Evolutionary conservation across 1,139 yeast species (phyloP), one percentile per base, ranked within the genome.

Genomic region (Hyphopichia fennica): DNA sequence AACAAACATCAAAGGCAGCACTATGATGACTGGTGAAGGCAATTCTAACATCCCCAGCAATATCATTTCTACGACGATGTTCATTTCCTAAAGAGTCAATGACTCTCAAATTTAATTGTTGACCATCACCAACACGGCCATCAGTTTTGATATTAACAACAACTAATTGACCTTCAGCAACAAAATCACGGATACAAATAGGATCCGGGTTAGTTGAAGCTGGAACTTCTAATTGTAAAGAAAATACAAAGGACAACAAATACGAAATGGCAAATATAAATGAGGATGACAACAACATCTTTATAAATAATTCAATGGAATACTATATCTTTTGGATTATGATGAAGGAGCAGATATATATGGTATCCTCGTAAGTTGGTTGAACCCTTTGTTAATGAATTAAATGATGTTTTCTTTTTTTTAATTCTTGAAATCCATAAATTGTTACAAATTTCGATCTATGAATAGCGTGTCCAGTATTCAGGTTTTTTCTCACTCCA

Each of bases 1-100:
- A 87, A 66, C 99, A 93, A 41, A 93, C 81, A 63, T 93, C 98
- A 61, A 93, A 82, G 1, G 96, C 88, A 33, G 95, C 87, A 49
- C 87, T 82, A 38, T 84, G 76, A 57, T 84, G 88, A 27, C 95
- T 83, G 40, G 95, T 88, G 69, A 93, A 91, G 2, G 95, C 91
- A 46, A 87, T 79, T 54, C 81, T 79, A 41, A 78, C 72, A 11
- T 73, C 72, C 31, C 91, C 95, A 17, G 81, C 82, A 50, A 81
- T 66, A 56, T 84, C 84, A 51, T 79, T 78, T 67, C 79, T 82
- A 50, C 73, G 75, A 59, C 88, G 79, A 63, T 79, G 81, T 57
- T 83, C 88, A 58, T 85, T 84, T 18, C 91, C 93, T 49, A 79
- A 73, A 25, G 82, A 71, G 59, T 85, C 91, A 42, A 76, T 75